Evolutionary conservation across 164 flowering plant species (phyloP).

Genomic region (Warburgia ugandensis): DNA sequence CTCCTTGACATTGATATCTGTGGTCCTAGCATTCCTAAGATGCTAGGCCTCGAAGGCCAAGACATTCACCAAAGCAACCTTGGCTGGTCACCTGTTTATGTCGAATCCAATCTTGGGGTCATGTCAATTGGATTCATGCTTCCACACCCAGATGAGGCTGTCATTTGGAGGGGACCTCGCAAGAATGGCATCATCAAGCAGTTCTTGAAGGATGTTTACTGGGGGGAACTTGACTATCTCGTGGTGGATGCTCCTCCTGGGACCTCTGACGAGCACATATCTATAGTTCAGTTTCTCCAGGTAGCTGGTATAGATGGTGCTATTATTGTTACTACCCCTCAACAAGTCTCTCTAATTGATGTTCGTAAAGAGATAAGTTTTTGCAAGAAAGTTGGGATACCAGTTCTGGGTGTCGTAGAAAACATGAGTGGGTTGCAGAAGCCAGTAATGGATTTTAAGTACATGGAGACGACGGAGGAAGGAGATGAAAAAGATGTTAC

Average conservation of each 20-base stretch:
- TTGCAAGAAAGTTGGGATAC: constrained; percentile 74
- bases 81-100: constrained; percentile 91
- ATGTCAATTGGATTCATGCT: constrained; percentile 97
- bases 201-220: constrained; percentile 78
- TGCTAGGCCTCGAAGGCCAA: constrained; percentile 96
- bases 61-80: constrained; percentile 88
- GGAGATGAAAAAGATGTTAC: constrained; percentile 66
- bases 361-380: constrained; percentile 88
- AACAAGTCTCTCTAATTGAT: constrained; percentile 84
- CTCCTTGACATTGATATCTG: constrained; percentile 90
- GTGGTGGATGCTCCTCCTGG: constrained; percentile 98
- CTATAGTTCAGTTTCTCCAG: constrained; percentile 72
- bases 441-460: constrained; percentile 46
- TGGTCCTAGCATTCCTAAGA: constrained; percentile 94
- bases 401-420: constrained; percentile 85
- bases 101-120: constrained; percentile 89
- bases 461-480: constrained; percentile 29
- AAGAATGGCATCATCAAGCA: constrained; percentile 85
- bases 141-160: constrained; percentile 82
- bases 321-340: constrained; percentile 86
- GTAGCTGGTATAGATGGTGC: constrained; percentile 85
- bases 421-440: constrained; percentile 85
- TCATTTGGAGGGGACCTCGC: constrained; percentile 95
- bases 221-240: constrained; percentile 93
- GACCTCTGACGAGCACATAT: constrained; percentile 94